phyloP scores from a whole-genome alignment of 176 grass and related monocot species.

The Carex pumila region DNA sequence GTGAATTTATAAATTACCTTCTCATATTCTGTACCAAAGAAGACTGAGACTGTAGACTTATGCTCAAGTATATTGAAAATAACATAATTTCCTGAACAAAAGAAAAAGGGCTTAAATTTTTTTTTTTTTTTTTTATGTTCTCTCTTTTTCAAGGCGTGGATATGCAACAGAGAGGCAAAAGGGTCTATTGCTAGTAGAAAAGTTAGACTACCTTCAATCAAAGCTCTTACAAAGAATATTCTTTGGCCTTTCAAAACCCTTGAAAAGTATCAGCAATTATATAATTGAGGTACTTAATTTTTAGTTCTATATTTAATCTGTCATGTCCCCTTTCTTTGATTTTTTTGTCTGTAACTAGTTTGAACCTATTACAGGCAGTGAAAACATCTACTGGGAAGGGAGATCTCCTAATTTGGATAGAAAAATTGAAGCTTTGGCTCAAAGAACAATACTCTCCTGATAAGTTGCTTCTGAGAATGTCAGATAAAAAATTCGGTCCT shows the following conservation, averaged over 20 bases:
- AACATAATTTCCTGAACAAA: neutral
- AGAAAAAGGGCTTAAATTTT: neutral
- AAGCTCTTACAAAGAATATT: constrained; percentile 77
- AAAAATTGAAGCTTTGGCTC: constrained; percentile 75
- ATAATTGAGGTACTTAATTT: constrained; percentile 60
- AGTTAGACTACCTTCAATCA: constrained; percentile 85
- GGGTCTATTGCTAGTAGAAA: constrained; percentile 71
- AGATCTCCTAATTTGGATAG: constrained; percentile 67
- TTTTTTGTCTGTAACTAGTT: neutral
- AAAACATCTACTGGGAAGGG: constrained; percentile 59
- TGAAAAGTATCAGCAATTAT: constrained; percentile 58
- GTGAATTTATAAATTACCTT: constrained; percentile 13
- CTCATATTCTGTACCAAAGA: neutral
- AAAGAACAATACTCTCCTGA: constrained; percentile 70
- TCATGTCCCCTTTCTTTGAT: neutral
- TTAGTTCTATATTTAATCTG: neutral
- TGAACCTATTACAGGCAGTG: constrained; percentile 39
- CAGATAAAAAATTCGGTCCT: constrained; percentile 32
- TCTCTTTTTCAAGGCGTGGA: constrained; percentile 46
- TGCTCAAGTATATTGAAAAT: neutral
- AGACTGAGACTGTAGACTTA: neutral
- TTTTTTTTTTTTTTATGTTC: neutral
- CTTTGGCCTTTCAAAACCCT: constrained; percentile 64
- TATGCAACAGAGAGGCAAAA: constrained; percentile 82
- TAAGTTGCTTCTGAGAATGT: constrained; percentile 25